Base-by-base conservation (phyloP, 768 basidiomycete genomes). In the Termitomyces sp. region DNA sequence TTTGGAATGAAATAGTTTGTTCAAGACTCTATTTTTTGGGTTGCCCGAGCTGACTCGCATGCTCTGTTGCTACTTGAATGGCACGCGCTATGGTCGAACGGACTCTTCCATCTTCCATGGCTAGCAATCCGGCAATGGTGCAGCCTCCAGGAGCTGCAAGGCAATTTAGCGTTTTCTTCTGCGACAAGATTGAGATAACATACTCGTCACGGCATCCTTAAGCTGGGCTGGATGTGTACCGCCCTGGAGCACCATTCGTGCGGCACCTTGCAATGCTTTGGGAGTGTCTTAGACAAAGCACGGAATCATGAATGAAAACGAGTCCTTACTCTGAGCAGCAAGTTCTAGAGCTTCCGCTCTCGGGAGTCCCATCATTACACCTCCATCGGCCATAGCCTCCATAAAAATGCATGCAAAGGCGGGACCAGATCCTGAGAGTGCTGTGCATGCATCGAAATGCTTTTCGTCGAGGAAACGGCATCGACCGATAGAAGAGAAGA, bases 351-450 rank as follows among this genome's bases (percentile, higher is more conserved):
- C 94, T 71, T 98, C 97, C 2, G 86, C 83, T 60, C 97, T 79
- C 3, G 97, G 97, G 52, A 99, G 74, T 32, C 97, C 97, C 97
- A 98, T 98, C 96, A 99, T 98, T 47, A 98, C 97, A 45, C 94
- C 97, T 28, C 97, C 97, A 70, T 98, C 97, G 1, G 94, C 89
- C 94, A 99, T 97, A 0, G 97, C 96, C 71, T 99, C 97, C 61
- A 99, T 79, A 66, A 98, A 93, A 50, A 98, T 86, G 63, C 93
- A 94, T 0, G 93, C 94, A 71, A 99, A 98, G 0, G 97, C 97
- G 40, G 97, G 97, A 0, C 97, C 97, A 7, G 93, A 94, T 0
- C 95, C 97, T 16, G 92, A 93, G 3, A 99, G 79, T 11, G 97
- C 97, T 0, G 97, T 99, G 69, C 93, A 97, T 5, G 96, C 95